Evolutionary conservation across 2,329 filamentous ascomycete genomes (phyloP), one percentile per base, ranked within the genome.

Genomic region (Coniella lustricola): DNA sequence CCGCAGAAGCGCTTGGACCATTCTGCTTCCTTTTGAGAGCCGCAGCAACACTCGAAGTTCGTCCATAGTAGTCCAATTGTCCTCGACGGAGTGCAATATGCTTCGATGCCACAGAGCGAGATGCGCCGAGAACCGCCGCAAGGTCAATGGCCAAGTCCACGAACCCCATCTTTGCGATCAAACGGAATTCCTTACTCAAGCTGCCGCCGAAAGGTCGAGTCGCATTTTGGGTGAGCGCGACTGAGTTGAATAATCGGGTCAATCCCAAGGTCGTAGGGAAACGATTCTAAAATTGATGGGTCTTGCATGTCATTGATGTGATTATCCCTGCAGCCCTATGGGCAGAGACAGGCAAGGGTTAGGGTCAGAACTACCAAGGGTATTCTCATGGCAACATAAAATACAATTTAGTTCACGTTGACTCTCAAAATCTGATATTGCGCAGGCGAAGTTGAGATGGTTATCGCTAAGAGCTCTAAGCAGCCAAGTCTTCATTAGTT

Each of bases 141-240:
- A 85, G 71, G 69, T 90, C 87, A 62, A 90, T 71, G 54, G 74
- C 69, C 61, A 75, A 79, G 68, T 78, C 83, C 68, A 76, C 78
- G 74, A 81, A 70, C 64, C 77, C 70, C 78, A 82, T 82, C 51
- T 53, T 42, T 36, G n/a, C 14, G 25, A 34, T 22, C 43, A 17
- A 32, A 29, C 10, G 25, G 5, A 5, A 29, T 29, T 29, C 5
- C 5, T 8, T 2, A 7, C 22, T 14, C 17, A 38, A 17, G 12
- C 35, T 49, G 40, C 31, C 36, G 20, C 8, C 13, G 36, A 29
- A n/a, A 10, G 18, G n/a, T 2, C 9, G 3, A 33, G 17, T 38
- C 18, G 17, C 20, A 45, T 41, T 43, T 17, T 35, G 18, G n/a
- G 31, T 17, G 17, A 10, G 39, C 39, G 18, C 16, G 14, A 20